Evolutionary conservation across 225 moss, liverwort and hornwort genomes (phyloP), one percentile per base, ranked within the genome.

Genomic region (Bryum argenteum): DNA sequence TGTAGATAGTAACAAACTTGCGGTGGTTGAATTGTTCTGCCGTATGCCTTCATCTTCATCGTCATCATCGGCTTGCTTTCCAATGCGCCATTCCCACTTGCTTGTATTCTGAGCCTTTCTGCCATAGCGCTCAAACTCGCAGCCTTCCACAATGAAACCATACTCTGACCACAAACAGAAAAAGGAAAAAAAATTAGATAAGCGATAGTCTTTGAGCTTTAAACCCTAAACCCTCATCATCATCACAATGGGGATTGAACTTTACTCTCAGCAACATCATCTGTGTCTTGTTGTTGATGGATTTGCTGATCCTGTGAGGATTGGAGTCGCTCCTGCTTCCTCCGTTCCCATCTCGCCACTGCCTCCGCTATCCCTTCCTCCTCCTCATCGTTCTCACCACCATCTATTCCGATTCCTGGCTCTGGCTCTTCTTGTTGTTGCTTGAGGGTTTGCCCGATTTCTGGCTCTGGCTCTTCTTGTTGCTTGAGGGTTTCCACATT

Each of bases 341-440:
- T 60, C 40, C 74, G 75, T 43, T 86, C 80, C 86, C 86, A 86
- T 77, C 86, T 80, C 43, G 82, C 82, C 60, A 86, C 86, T 50
- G 86, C 82, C 57, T 83, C 77, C 24, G 86, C 75, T 17, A 86
- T 78, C 6, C 86, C 69, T 47, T 75, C 72, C 68, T 86, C 80
- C 26, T 83, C 82, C 9, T 82, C 65, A n/a, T 54, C 33, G 33
- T 33, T 33, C 33, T 33, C 33, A 33, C 33, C 33, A 33, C 7
- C 5, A 33, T 33, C 7, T 33, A 0, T 33, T 33, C 7, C 28
- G 28, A 28, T 28, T 28, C 28, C 28, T 28, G 2, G 28, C 2
- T n/a, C n/a, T n/a, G 28, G 33, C 33, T 33, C 33, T 33, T 33
- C 33, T n/a, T n/a, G n/a, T 4, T 33, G 5, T 33, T 33, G 33